Evolutionary conservation across 495 filamentous ascomycete genomes (phyloP), one percentile per base, ranked within the genome.

Genomic region (Lepidopterella palustris): DNA sequence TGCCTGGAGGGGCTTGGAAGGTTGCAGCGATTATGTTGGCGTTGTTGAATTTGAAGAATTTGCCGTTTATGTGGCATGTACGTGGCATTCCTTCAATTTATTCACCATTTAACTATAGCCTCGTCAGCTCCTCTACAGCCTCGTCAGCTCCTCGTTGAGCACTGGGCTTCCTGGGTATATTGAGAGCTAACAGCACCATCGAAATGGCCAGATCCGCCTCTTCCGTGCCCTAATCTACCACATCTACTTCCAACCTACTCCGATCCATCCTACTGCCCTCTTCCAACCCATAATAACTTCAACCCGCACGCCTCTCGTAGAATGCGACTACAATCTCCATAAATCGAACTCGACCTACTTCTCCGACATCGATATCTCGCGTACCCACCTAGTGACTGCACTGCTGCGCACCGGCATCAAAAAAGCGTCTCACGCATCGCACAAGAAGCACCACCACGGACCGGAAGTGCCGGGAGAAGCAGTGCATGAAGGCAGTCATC

Each of bases 281-380:
- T 90, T 90, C 76, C 78, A 82, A 31, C 85, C 85, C 27, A 70
- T 83, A 58, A 79, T 88, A 57, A 83, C 82, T 15, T 70, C 75
- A 15, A 79, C 80, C 18, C 79, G 80, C 65, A 80, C 82, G 39
- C 76, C 81, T 0, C 70, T 87, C 11, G 77, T 81, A 64, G 89
- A 93, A 70, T 83, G 80, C 67, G 89, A 93, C 73, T 87, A 89
- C 74, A 92, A 93, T 76, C 59, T 88, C 35, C 89, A 93, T 80
- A 93, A 90, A 64, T 83, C 80, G 31, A 90, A 90, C 68, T 83
- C 80, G 60, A 89, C 87, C 1, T 90, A 89, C 67, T 88, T 90
- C 70, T 74, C 81, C 9, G 87, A 90, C 66, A 78, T 88, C 61
- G 87, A 90, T 61, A 77, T 87, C 51, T 79, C 83, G 4, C 84